These are phyloP conservation scores for Penicillium sp. DNA, from an alignment of 2,329 filamentous ascomycete genomes.

Conservation along the genomic window DNA sequence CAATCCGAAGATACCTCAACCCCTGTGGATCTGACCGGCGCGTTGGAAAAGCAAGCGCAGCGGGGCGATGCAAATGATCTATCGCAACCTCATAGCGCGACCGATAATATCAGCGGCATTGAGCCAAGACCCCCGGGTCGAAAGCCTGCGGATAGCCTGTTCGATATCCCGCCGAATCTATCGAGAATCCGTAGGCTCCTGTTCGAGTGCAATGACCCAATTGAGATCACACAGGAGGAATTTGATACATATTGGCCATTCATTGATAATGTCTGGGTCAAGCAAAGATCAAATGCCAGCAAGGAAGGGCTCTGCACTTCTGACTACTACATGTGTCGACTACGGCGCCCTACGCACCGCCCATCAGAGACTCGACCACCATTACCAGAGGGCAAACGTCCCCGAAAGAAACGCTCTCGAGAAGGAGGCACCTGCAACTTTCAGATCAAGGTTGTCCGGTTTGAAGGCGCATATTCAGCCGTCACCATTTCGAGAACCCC, in stretches of 20 bases:
- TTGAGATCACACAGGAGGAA: constrained; percentile 48
- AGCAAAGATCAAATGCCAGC: constrained; percentile 45
- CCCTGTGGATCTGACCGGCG: constrained; percentile 21
- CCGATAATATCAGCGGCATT: background rate
- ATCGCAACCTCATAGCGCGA: background rate
- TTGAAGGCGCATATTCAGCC: constrained; percentile 44
- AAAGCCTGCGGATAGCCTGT: constrained; percentile 30
- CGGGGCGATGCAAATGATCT: constrained; percentile 5
- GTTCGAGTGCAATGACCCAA: constrained; percentile 48
- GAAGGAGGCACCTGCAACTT: constrained; percentile 51
- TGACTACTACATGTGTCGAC: constrained; percentile 51
- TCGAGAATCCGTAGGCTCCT: constrained; percentile 44
- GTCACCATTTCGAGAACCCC: constrained; percentile 46
- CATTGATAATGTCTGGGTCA: constrained; percentile 54
- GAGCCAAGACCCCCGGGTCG: background rate
- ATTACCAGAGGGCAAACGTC: constrained; percentile 47
- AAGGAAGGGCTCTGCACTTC: constrained; percentile 45
- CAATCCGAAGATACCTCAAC: background rate
- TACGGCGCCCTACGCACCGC: constrained; percentile 43
- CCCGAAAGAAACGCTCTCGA: constrained; percentile 45
- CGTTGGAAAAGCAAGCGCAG: constrained; percentile 20
- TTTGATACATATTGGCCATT: constrained; percentile 52
- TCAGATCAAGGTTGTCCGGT: constrained; percentile 49
- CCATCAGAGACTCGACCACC: constrained; percentile 40
- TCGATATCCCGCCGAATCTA: constrained; percentile 46